Conservation (phyloP, 1,284 basidiomycete genomes). For the Sporisorium sorghi region DNA sequence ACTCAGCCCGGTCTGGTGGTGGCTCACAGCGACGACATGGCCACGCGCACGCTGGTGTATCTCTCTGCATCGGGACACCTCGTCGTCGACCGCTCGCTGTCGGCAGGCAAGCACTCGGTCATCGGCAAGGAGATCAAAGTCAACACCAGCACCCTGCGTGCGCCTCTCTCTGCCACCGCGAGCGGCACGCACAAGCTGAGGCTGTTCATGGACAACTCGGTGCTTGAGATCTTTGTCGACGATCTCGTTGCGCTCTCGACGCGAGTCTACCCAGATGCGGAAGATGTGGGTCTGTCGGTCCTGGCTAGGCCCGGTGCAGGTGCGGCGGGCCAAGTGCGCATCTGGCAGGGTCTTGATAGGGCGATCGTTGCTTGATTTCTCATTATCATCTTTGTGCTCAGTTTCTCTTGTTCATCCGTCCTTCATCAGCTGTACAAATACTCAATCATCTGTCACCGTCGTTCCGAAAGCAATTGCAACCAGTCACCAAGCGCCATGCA, state of each 20-base stretch:
- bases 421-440: constrained; percentile 6
- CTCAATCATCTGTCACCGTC: neutral
- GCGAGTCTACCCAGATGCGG: constrained; percentile 50
- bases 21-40: constrained; percentile 37
- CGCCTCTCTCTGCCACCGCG: neutral
- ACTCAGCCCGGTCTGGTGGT: constrained; percentile 31
- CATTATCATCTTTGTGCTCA: neutral
- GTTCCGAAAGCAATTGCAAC: neutral
- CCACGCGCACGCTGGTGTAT: constrained; percentile 36
- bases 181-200: constrained; percentile 26
- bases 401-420: neutral
- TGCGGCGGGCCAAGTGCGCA: neutral
- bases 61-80: constrained; percentile 16
- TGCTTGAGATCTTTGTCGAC: constrained; percentile 58
- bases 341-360: constrained; percentile 38
- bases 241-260: constrained; percentile 49
- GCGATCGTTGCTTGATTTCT: constrained; percentile 19
- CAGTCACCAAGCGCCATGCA: neutral
- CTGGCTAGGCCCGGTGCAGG: constrained; percentile 3
- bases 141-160: constrained; percentile 36
- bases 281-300: constrained; percentile 27
- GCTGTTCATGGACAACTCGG: constrained; percentile 57
- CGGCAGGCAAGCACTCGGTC: constrained; percentile 22
- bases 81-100: constrained; percentile 41
- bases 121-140: constrained; percentile 32